Percentiles rank a stretch among this genome's conserved stretches.
Evolutionary conservation across 176 grass and related monocot species (phyloP).

Genomic region (maize (Zea mays)): Zm-B73-REFERENCE-NAM-5.0 NC_050099.1:62929001-62929500

Average conservation of each 20-base stretch:
- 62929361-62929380: neutral
- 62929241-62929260: neutral
- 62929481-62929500: neutral
- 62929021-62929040: too few species aligned
- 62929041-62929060: too few species aligned
- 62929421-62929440: neutral
- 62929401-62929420: neutral
- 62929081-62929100: too few species aligned
- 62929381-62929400: neutral
- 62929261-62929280: neutral
- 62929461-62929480: neutral
- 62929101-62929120: neutral
- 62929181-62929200: conserved; percentile 3
- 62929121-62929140: neutral
- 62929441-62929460: neutral
- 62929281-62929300: neutral
- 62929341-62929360: neutral
- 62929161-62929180: neutral
- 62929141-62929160: neutral
- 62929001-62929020: too few species aligned
- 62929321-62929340: neutral
- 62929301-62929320: neutral
- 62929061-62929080: too few species aligned
- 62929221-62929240: neutral
- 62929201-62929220: neutral